Conservation (phyloP, 2,329 filamentous ascomycete genomes). For the Setomelanomma holmii region DNA sequence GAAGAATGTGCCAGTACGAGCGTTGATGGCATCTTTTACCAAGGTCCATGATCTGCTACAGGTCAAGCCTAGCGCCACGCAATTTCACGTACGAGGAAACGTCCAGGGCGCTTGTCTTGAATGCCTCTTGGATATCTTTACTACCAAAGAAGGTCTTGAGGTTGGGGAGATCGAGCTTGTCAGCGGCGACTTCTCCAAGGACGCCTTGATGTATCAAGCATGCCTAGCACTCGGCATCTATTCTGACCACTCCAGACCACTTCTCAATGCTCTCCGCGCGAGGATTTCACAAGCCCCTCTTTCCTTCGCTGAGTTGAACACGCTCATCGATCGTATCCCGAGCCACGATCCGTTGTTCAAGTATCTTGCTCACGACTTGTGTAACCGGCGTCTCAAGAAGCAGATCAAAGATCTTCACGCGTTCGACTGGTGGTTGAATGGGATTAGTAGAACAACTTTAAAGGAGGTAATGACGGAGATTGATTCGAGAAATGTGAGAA, state of each 20-base stretch:
- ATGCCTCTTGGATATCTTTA: conserved; percentile 3
- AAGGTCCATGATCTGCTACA: conserved; percentile 5
- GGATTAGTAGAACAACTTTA: background rate
- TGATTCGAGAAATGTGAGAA: conserved; percentile 3
- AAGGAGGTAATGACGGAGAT: conserved; percentile 2
- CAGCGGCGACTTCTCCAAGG: background rate
- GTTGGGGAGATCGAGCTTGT: background rate
- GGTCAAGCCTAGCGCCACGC: background rate
- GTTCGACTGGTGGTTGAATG: conserved; percentile 2
- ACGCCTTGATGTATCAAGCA: conserved; percentile 7
- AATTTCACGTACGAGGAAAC: conserved; percentile 2
- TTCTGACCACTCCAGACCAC: conserved; percentile 3
- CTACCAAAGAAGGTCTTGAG: background rate
- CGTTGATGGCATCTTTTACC: conserved; percentile 2
- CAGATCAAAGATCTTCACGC: conserved; percentile 1
- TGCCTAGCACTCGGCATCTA: conserved; percentile 5
- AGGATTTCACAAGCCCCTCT: background rate
- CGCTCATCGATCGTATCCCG: background rate
- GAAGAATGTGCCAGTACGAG: background rate
- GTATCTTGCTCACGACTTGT: conserved; percentile 5
- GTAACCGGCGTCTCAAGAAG: conserved; percentile 8
- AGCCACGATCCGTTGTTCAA: conserved; percentile 7
- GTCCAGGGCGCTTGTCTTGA: background rate
- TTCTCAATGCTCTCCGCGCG: conserved; percentile 5
- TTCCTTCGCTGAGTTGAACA: conserved; percentile 3